Conservation (phyloP, 495 filamentous ascomycete species). For the Penicillium chermesinum region DNA sequence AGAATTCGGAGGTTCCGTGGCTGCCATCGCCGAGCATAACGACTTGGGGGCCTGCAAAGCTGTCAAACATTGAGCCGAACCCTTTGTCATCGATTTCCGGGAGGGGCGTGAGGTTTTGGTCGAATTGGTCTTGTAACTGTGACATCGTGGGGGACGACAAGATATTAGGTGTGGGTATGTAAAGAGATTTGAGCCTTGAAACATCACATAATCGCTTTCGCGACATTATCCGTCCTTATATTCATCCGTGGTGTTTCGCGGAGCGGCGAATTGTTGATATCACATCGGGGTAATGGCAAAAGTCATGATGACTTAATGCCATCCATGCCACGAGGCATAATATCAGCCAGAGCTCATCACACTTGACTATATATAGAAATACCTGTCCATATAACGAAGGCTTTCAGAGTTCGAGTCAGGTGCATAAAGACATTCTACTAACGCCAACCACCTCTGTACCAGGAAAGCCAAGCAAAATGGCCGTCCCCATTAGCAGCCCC, state of each 20-base stretch:
- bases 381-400: no score
- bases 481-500: constrained; percentile 18
- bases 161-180: constrained; percentile 8
- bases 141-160: constrained; percentile 19
- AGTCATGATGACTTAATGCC: constrained; percentile 34
- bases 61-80: constrained; percentile 42
- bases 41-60: constrained; percentile 37
- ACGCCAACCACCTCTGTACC: constrained; percentile 15
- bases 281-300: constrained; percentile 16
- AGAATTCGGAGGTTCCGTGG: constrained; percentile 59
- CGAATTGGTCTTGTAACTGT: constrained; percentile 31
- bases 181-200: no score
- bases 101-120: constrained; percentile 33
- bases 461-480: constrained; percentile 17
- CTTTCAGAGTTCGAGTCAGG: no score
- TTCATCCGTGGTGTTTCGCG: no score
- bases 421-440: no score
- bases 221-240: no score
- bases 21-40: constrained; percentile 54
- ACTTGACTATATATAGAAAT: neutral
- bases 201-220: no score
- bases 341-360: constrained; percentile 4
- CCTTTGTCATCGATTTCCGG: constrained; percentile 31
- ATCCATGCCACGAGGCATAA: neutral
- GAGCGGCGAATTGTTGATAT: constrained; percentile 19